These are phyloP conservation scores for Allodekkera sacchari DNA, from an alignment of 805 yeast genomes.

Conservation along the genomic window DNA sequence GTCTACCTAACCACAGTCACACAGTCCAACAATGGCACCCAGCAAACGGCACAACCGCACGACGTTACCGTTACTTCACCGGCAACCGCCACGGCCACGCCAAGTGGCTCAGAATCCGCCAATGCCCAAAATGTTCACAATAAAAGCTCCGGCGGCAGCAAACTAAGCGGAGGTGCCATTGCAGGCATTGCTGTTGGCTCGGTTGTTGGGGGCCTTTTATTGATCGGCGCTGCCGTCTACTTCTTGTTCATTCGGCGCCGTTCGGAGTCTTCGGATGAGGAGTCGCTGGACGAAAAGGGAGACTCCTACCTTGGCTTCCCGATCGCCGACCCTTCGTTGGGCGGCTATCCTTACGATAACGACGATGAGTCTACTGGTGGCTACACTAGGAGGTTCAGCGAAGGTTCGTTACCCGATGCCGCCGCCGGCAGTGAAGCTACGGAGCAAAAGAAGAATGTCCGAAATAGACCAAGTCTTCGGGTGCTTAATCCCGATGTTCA, in stretches of 20 bases:
- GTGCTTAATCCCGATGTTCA: slow-evolving; percentile 4
- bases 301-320: too few relatives aligned
- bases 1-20: slow-evolving; percentile 19
- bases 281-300: slow-evolving; percentile 15
- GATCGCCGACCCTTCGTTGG: too few relatives aligned
- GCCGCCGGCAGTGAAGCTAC: too few relatives aligned
- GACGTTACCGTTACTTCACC: too few relatives aligned
- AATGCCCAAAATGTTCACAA: not conserved
- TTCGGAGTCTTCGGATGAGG: slow-evolving; percentile 8
- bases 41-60: too few relatives aligned
- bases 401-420: slow-evolving; percentile 28
- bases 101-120: not conserved
- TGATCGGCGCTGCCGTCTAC: slow-evolving; percentile 12
- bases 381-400: slow-evolving; percentile 25
- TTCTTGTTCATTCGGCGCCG: slow-evolving; percentile 18
- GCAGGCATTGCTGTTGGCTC: slow-evolving; percentile 29
- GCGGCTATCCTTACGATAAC: slow-evolving; percentile 8
- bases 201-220: slow-evolving; percentile 16
- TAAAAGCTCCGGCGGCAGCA: slow-evolving; percentile 2
- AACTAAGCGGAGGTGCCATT: slow-evolving; percentile 24
- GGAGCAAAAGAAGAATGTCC: not conserved
- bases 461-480: too few relatives aligned
- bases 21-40: too few relatives aligned
- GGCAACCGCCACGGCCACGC: slow-evolving; percentile 4
- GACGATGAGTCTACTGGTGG: slow-evolving; percentile 10